Evolutionary conservation across 2,329 filamentous ascomycete species (phyloP).

Genomic region (Drechmeria coniospora): DNA sequence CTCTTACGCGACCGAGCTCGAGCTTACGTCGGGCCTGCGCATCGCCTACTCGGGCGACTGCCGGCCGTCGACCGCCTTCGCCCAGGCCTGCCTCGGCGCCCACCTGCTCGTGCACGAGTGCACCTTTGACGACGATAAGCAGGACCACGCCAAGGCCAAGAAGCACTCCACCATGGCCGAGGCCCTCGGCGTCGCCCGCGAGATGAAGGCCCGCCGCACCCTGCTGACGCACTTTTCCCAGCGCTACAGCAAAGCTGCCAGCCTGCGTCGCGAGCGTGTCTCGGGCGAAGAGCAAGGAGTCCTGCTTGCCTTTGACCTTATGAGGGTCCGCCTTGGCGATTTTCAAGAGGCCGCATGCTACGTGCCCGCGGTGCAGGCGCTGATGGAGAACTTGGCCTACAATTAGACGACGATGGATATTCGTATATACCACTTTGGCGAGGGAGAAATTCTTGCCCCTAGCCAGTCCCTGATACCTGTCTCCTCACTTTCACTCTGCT

Average conservation of each 20-base stretch:
- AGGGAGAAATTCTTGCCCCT: too few species aligned
- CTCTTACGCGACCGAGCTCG: slow-evolving; percentile 61
- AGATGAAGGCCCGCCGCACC: slow-evolving; percentile 67
- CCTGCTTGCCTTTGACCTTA: slow-evolving; percentile 64
- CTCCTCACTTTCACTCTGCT: too few species aligned
- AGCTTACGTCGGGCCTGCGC: slow-evolving; percentile 67
- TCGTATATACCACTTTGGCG: too few species aligned
- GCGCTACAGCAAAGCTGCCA: slow-evolving; percentile 58
- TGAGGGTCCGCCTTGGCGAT: slow-evolving; percentile 56
- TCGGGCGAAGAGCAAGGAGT: slow-evolving; percentile 25
- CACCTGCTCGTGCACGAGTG: slow-evolving; percentile 90
- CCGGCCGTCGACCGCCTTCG: slow-evolving; percentile 58
- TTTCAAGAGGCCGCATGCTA: slow-evolving; percentile 51
- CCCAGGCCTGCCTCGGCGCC: slow-evolving; percentile 51
- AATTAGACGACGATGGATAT: not conserved
- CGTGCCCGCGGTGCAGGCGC: slow-evolving; percentile 34
- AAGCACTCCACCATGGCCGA: slow-evolving; percentile 82
- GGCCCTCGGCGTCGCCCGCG: slow-evolving; percentile 59
- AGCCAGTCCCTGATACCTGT: too few species aligned
- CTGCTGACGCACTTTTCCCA: slow-evolving; percentile 92
- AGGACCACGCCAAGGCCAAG: slow-evolving; percentile 67
- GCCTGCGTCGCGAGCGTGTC: slow-evolving; percentile 18
- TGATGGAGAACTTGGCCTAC: slow-evolving; percentile 30
- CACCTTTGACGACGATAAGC: slow-evolving; percentile 81
- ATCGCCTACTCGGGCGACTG: slow-evolving; percentile 92